Evolutionary conservation across 352 stramenopile genomes (phyloP), one percentile per base, ranked within the genome.

Genomic region (Globisporangium radiosum): DNA sequence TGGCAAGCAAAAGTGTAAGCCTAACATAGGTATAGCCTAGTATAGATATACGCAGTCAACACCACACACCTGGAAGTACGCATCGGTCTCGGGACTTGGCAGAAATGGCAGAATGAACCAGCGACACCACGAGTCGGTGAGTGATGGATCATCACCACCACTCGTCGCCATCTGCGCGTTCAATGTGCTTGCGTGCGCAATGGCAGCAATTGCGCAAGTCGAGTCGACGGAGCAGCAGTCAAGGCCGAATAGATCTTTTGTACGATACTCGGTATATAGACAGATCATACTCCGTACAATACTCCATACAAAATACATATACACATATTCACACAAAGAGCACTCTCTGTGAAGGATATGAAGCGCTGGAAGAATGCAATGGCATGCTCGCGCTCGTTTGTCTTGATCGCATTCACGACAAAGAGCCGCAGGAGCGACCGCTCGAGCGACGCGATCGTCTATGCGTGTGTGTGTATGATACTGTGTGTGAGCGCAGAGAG

Each of bases 21-120:
- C 25, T 1, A 25, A 25, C 25, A 25, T 25, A 25, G 25, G 25
- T 25, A 2, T 25, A 25, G 1, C 25, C 25, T 25, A 25, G 25
- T 25, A 25, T 25, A 25, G 25, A 1, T 2, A 25, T 25, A 25
- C 25, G 25, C 25, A 25, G 25, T 25, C 25, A 25, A 25, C 25
- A 25, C 25, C 2, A 73, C 72, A 44, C 54, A 78, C 67, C 39
- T 81, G 74, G 47, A 93, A 93, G 59, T 88, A 90, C 10, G 79
- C 47, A 51, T 93, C 84, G 5, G 40, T 75, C 62, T 91, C 84
- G 4, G 84, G 79, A n/a, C 77, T 68, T 17, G 87, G 74, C 19
- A 91, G 80, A 66, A 87, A 93, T 8, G 84, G 84, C 50, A 91
- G 63, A 40, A 90, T 87, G 67, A 93, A 93, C 84, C 84, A 93